A percentile compares a stretch with the other conserved stretches of the same genome.
Conservation (phyloP, 345 rosid genomes). For the Geranium brycei region DNA sequence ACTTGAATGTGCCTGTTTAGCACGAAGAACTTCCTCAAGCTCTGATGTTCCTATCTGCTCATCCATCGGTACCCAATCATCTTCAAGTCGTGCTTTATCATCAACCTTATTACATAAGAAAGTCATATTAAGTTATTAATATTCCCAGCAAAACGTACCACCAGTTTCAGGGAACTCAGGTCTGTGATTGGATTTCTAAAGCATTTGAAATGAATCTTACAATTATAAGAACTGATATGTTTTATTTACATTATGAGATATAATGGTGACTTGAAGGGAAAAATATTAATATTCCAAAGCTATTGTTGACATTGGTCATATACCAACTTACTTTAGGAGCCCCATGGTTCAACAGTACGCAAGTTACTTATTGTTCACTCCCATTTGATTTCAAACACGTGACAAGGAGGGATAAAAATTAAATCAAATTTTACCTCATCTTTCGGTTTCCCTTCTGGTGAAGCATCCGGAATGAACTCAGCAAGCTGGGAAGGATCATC, state of each 20-base stretch:
- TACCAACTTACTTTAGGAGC: too few species aligned
- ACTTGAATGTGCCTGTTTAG: conserved; percentile 77
- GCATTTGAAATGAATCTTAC: not conserved
- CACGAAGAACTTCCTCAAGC: conserved; percentile 65
- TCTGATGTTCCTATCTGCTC: conserved; percentile 55
- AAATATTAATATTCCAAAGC: too few species aligned
- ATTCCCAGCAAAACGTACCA: not conserved
- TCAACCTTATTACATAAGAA: conserved; percentile 33
- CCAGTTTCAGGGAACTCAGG: not conserved
- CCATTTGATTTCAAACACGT: conserved; percentile 2
- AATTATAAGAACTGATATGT: not conserved
- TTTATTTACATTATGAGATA: not conserved
- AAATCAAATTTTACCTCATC: conserved; percentile 47
- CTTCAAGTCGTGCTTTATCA: conserved; percentile 82
- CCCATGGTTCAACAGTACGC: too few species aligned
- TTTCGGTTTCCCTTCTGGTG: conserved; percentile 89
- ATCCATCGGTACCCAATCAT: conserved; percentile 97
- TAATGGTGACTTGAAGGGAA: too few species aligned
- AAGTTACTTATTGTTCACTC: not conserved
- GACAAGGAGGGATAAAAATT: conserved; percentile 3
- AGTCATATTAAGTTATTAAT: not conserved
- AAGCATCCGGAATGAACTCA: conserved; percentile 70
- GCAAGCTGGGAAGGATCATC: conserved; percentile 70
- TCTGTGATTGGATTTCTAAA: not conserved
- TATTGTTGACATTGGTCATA: too few species aligned